Evolutionary conservation across 768 basidiomycete genomes (phyloP).

Genomic region (Suillus spraguei): DNA sequence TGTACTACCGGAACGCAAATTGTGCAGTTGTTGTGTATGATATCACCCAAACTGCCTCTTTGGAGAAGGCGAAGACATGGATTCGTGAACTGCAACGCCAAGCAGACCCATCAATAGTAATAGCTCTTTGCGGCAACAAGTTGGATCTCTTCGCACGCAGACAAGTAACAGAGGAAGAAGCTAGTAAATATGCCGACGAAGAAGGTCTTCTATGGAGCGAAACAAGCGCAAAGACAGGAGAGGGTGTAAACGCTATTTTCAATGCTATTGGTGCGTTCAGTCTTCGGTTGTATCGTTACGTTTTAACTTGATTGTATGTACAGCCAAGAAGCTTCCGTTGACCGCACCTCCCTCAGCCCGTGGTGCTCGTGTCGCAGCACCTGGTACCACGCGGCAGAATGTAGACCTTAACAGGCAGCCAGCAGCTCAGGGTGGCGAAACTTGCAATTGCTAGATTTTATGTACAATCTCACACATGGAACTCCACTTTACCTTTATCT

Average conservation of each 20-base stretch:
- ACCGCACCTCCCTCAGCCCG: conserved; percentile 69
- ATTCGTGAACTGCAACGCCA: conserved; percentile 96
- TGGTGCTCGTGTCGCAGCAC: conserved; percentile 50
- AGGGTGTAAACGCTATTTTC: conserved; percentile 86
- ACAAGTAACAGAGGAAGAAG: conserved; percentile 86
- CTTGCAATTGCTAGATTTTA: conserved; percentile 71
- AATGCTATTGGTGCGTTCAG: conserved; percentile 73
- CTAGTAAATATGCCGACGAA: conserved; percentile 89
- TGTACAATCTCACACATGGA: conserved; percentile 5
- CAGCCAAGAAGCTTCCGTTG: conserved; percentile 90
- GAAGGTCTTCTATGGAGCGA: conserved; percentile 94
- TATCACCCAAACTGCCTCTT: conserved; percentile 88
- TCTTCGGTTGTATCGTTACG: not conserved
- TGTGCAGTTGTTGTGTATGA: conserved; percentile 96
- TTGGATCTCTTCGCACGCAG: conserved; percentile 82
- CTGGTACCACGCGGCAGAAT: conserved; percentile 55
- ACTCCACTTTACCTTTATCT: conserved; percentile 14
- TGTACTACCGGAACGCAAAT: conserved; percentile 96
- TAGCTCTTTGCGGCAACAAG: conserved; percentile 97
- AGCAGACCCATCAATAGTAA: conserved; percentile 95
- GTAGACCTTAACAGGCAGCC: conserved; percentile 83
- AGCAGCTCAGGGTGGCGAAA: conserved; percentile 51
- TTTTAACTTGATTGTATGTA: conserved; percentile 12
- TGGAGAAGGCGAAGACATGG: conserved; percentile 96
- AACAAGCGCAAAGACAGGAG: conserved; percentile 88